Evolutionary conservation across 257 asterid species (phyloP).

Genomic region (Rauvolfia tetraphylla): DNA sequence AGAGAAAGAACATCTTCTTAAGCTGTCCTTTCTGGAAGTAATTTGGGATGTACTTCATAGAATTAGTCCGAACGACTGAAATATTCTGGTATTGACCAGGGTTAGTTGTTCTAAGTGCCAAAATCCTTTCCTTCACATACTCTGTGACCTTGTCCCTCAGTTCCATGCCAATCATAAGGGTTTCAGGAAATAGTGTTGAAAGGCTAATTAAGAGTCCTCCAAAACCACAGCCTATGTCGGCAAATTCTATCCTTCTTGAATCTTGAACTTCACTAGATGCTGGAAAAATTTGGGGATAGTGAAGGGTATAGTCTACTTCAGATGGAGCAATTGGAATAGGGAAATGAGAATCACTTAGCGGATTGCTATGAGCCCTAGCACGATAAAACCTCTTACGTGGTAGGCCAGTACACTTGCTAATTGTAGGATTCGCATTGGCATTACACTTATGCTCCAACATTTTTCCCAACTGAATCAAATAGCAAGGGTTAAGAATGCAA

Average conservation of each 20-base stretch:
- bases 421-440: conserved; percentile 40
- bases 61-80: conserved; percentile 84
- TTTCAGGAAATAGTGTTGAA: conserved; percentile 65
- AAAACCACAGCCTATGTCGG: conserved; percentile 94
- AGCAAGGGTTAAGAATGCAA: background rate
- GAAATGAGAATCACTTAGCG: conserved; percentile 92
- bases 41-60: conserved; percentile 96
- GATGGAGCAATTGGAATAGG: conserved; percentile 67
- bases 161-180: conserved; percentile 91
- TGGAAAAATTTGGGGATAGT: conserved; percentile 46
- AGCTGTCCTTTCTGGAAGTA: conserved; percentile 88
- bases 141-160: conserved; percentile 93
- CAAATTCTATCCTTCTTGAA: conserved; percentile 64
- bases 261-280: conserved; percentile 13
- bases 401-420: conserved; percentile 78
- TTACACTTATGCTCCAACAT: conserved; percentile 18
- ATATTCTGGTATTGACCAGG: conserved; percentile 70
- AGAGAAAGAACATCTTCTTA: conserved; percentile 83
- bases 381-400: conserved; percentile 91
- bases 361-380: conserved; percentile 98
- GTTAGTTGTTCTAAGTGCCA: conserved; percentile 61
- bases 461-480: conserved; percentile 5
- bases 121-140: conserved; percentile 82
- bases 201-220: conserved; percentile 85
- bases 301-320: conserved; percentile 55